These are phyloP conservation scores for Thelonectria rubi DNA, from an alignment of 2,329 filamentous ascomycete species.

Conservation along the genomic window DNA sequence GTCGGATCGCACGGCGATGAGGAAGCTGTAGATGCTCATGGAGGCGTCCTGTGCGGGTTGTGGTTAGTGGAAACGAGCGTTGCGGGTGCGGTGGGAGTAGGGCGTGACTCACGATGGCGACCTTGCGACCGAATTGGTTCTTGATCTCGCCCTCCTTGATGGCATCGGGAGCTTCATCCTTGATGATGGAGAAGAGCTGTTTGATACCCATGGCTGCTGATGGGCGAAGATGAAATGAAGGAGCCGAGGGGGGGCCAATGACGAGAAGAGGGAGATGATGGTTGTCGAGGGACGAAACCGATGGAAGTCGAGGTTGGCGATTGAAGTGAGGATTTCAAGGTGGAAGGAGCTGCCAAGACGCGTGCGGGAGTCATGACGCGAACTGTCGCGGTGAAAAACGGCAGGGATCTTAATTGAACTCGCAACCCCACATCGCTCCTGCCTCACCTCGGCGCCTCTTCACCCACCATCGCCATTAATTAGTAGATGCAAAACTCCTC, in stretches of 20 bases:
- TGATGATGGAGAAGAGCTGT: constrained; percentile 82
- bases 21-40: constrained; percentile 99
- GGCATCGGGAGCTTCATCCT: constrained; percentile 92
- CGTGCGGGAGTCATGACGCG: constrained; percentile 44
- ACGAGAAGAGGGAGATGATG: too few species aligned
- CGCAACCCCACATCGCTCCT: constrained; percentile 34
- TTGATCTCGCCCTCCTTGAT: constrained; percentile 99
- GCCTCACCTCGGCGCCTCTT: neutral
- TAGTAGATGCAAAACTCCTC: constrained; percentile 11
- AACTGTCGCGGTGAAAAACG: constrained; percentile 36
- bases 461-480: neutral
- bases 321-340: constrained; percentile 1
- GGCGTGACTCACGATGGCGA: constrained; percentile 82
- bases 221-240: neutral
- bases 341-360: constrained; percentile 36
- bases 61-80: constrained; percentile 17
- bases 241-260: neutral
- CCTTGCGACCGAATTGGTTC: constrained; percentile 97
- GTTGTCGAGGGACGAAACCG: too few species aligned
- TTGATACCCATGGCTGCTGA: constrained; percentile 68
- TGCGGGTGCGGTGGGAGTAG: too few species aligned
- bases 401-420: constrained; percentile 45
- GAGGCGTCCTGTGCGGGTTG: constrained; percentile 61
- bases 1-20: constrained; percentile 95
- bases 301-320: neutral